These are phyloP conservation scores for Paxillus involutus DNA, from an alignment of 768 basidiomycete species.

Conservation along the genomic window DNA sequence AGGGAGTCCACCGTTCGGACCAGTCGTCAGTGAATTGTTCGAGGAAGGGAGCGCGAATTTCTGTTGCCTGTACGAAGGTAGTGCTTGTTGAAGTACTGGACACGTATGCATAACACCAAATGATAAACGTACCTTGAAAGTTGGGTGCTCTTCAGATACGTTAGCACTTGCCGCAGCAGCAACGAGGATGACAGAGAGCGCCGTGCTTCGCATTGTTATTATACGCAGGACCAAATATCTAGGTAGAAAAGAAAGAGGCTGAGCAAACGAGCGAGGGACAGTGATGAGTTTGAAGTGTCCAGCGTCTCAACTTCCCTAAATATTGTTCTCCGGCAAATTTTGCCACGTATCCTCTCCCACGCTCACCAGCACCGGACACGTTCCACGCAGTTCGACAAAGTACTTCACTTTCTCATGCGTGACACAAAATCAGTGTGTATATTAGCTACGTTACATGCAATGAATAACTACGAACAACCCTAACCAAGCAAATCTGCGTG, in stretches of 20 bases:
- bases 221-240: conserved; percentile 67
- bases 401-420: not conserved
- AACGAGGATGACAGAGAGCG: conserved; percentile 72
- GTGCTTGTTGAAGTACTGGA: not conserved
- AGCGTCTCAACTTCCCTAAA: too few species aligned
- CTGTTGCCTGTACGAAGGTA: conserved; percentile 53
- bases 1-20: conserved; percentile 91
- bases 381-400: not conserved
- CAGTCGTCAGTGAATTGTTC: conserved; percentile 97
- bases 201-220: conserved; percentile 79
- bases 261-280: conserved; percentile 36
- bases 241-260: conserved; percentile 29
- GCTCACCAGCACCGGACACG: conserved; percentile 11
- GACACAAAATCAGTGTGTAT: not conserved
- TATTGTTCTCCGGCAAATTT: conserved; percentile 30
- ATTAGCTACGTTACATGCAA: conserved; percentile 10
- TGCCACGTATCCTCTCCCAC: conserved; percentile 51
- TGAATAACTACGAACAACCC: conserved; percentile 15
- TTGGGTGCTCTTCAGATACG: conserved; percentile 61
- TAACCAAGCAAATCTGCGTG: conserved; percentile 88
- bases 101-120: conserved; percentile 6
- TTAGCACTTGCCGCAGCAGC: conserved; percentile 63
- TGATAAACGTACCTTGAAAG: conserved; percentile 57
- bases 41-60: conserved; percentile 84
- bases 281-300: conserved; percentile 25